Evolutionary conservation across 148 eudicot species (phyloP), one percentile per base, ranked within the genome.

Genomic region (Rhododendron ferrugineum): DNA sequence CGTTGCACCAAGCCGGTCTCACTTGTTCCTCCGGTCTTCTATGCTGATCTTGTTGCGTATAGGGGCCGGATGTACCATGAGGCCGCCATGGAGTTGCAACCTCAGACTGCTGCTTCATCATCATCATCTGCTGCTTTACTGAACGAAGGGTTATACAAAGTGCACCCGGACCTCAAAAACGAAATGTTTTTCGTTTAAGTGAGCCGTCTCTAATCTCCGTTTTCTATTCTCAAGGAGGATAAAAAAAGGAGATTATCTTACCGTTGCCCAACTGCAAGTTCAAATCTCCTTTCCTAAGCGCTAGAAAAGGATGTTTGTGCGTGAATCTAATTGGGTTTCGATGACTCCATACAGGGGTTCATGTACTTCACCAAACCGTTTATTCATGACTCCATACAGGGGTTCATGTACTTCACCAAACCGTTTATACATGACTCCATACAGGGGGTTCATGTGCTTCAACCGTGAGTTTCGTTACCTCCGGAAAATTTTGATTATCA

Each of bases 1-100:
- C 88, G 94, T 1, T 92, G 92, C 88, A 92, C 91, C 0, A 89
- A 90, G 44, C 93, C 93, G 0, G 90, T 90, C 10, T 90, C 93
- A 0, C 89, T 92, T 32, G 92, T 90, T 4, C 90, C 92, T 0
- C 93, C 92, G 0, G 93, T 92, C 26, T 90, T 90, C 84, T 92
- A 92, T 58, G 92, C 93, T 22, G 92, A 92, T 74, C 89, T 90
- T 18, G 93, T 89, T 18, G 93, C 93, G 0, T 92, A 90, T 32
- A 83, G 93, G 86, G 93, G 92, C 9, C 89, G 92, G 1, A 58
- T 90, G 90, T 90, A 78, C 77, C 92, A 90, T 37, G 92, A 92
- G 84, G 92, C 52, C 28, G 54, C 66, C 78, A 86, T 84, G 87
- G 86, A 62, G 86, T 11, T 86, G 42, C 36, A 81, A 50, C 89